Evolutionary conservation across 345 rosid species (phyloP).

Genomic region (Garcia nutans): DNA sequence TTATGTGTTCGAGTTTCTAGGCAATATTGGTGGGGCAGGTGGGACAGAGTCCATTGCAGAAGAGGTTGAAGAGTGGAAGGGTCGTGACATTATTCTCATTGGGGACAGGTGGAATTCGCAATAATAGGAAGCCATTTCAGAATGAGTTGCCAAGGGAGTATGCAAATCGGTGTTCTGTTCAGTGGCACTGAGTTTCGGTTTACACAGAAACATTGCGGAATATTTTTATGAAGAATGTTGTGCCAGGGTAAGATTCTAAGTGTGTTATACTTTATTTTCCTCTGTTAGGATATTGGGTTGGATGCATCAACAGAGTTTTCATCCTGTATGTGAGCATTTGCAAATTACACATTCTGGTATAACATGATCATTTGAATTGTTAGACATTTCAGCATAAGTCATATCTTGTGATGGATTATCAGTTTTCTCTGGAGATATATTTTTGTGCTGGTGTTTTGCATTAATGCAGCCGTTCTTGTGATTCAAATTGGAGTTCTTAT

Average conservation of each 20-base stretch:
- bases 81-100: conserved; percentile 59
- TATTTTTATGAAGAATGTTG: conserved; percentile 53
- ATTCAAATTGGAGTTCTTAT: neutral
- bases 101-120: conserved; percentile 85
- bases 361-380: neutral
- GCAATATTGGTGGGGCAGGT: conserved; percentile 92
- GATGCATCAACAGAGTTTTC: neutral
- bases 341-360: neutral
- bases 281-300: neutral
- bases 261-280: neutral
- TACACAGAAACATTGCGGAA: conserved; percentile 59
- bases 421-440: neutral
- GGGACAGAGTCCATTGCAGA: conserved; percentile 76
- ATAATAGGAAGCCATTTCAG: conserved; percentile 66
- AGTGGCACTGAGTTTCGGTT: conserved; percentile 91
- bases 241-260: conserved; percentile 75
- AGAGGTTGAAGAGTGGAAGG: conserved; percentile 66
- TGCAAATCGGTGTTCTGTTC: conserved; percentile 63
- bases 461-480: neutral
- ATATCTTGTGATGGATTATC: neutral
- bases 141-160: conserved; percentile 74
- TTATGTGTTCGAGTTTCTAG: conserved; percentile 32
- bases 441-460: neutral
- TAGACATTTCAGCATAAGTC: neutral
- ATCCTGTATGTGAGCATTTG: neutral